phyloP scores from a whole-genome alignment of 164 flowering plant species.

The Malania oleifera region DNA sequence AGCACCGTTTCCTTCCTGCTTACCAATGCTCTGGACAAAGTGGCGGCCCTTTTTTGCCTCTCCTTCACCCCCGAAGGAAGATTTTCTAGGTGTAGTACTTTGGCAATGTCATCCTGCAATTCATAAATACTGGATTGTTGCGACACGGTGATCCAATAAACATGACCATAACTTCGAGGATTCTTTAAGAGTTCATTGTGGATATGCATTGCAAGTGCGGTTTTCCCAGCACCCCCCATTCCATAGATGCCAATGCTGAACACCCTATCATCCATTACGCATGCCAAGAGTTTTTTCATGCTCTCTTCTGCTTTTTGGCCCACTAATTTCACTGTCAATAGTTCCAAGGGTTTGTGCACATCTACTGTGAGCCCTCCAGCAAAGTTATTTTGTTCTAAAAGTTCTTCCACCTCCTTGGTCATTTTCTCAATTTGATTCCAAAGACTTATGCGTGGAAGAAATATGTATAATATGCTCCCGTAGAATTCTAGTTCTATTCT shows the following conservation, averaged over 20 bases:
- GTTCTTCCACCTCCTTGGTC: too few relatives aligned
- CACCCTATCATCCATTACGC: conserved; percentile 8
- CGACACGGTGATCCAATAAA: conserved; percentile 14
- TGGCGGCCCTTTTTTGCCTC: conserved; percentile 6
- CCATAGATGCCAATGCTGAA: conserved; percentile 20
- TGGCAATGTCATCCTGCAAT: conserved; percentile 12
- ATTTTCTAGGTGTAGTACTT: conserved; percentile 4
- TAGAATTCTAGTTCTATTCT: too few relatives aligned
- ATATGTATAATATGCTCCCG: too few relatives aligned
- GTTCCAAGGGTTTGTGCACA: too few relatives aligned
- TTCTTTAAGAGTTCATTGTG: conserved; percentile 13
- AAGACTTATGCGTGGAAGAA: too few relatives aligned
- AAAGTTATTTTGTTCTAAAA: too few relatives aligned
- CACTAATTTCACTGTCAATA: too few relatives aligned
- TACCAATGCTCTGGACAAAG: too few relatives aligned
- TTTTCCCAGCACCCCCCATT: conserved; percentile 30
- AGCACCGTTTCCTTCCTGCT: not conserved
- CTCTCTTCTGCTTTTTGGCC: too few relatives aligned
- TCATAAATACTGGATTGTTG: conserved; percentile 9
- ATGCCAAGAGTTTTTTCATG: not conserved
- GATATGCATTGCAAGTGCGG: conserved; percentile 15
- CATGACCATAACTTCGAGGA: conserved; percentile 9
- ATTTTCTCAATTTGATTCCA: too few relatives aligned
- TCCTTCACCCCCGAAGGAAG: conserved; percentile 8
- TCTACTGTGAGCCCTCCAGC: too few relatives aligned